Evolutionary conservation across 306 rosid genomes (phyloP).

Genomic region (Pyrus betulifolia): DNA sequence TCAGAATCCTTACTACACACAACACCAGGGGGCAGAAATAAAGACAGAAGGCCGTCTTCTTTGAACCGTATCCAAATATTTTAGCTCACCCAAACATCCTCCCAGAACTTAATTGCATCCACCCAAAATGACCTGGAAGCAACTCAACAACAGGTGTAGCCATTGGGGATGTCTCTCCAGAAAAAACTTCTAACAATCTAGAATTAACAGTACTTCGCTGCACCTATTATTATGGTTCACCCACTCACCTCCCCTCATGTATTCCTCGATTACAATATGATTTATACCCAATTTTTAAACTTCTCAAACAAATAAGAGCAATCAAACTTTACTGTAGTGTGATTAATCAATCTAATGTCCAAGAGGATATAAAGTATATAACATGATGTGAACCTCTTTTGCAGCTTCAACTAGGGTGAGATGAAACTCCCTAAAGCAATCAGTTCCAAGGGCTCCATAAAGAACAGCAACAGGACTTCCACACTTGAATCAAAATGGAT

Average conservation of each 20-base stretch:
- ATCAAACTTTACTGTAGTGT: not conserved
- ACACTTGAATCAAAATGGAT: conserved; percentile 56
- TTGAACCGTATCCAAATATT: no score
- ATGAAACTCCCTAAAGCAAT: conserved; percentile 83
- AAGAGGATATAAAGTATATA: conserved; percentile 5
- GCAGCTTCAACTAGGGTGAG: conserved; percentile 63
- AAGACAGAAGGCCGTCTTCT: no score
- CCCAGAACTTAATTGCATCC: no score
- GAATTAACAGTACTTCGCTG: no score
- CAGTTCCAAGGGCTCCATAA: conserved; percentile 85
- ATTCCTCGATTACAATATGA: not conserved
- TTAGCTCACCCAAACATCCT: no score
- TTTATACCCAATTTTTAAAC: not conserved
- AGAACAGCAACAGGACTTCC: conserved; percentile 75
- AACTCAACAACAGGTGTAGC: no score
- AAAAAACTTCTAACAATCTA: not conserved
- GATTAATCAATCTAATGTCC: not conserved
- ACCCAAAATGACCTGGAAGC: no score
- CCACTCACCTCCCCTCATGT: not conserved
- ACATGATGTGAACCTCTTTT: conserved; percentile 46
- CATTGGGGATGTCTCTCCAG: not conserved
- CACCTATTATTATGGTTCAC: not conserved
- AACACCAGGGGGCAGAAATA: no score
- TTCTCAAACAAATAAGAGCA: conserved; percentile 4
- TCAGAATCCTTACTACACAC: no score